Evolutionary conservation across 78 protist species (phyloP).

Genomic region (Emiliania huxleyi): DNA sequence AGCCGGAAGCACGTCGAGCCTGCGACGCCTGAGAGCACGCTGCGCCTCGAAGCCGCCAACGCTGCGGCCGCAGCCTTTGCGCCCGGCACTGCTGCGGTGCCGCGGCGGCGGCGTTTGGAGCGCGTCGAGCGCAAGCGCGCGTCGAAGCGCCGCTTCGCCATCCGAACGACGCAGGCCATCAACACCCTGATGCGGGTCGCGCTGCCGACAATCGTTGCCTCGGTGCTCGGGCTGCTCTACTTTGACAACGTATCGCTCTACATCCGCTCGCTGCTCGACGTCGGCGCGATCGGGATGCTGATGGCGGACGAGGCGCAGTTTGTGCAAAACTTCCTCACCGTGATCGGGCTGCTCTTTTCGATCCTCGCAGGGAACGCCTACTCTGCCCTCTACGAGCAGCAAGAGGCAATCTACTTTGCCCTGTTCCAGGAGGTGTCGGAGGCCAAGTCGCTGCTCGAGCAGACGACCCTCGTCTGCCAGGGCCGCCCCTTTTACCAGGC

Average conservation of each 20-base stretch:
- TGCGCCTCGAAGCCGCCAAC: too few species aligned
- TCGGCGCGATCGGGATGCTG: background rate
- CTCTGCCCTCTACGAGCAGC: conserved; percentile 35
- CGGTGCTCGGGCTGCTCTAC: conserved; percentile 2
- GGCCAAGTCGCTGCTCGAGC: conserved; percentile 26
- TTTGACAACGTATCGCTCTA: conserved; percentile 23
- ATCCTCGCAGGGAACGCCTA: conserved; percentile 34
- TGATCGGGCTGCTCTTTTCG: conserved; percentile 37
- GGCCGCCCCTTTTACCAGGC: conserved; percentile 43
- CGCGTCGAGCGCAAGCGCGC: background rate
- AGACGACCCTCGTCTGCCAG: conserved; percentile 39
- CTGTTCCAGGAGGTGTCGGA: conserved; percentile 34
- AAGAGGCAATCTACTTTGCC: conserved; percentile 35
- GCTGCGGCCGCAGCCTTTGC: too few species aligned
- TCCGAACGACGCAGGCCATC: background rate
- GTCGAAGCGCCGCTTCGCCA: background rate
- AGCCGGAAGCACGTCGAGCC: too few species aligned
- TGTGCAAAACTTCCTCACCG: conserved; percentile 25
- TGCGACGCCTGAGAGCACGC: too few species aligned
- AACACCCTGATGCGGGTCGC: background rate
- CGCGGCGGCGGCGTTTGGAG: too few species aligned
- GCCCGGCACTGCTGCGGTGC: too few species aligned
- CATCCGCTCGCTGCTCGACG: background rate
- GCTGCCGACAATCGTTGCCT: background rate
- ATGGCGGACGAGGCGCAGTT: conserved; percentile 32